These are phyloP conservation scores for Pichia thaimueangensis DNA, from an alignment of 805 yeast species.

Conservation along the genomic window DNA sequence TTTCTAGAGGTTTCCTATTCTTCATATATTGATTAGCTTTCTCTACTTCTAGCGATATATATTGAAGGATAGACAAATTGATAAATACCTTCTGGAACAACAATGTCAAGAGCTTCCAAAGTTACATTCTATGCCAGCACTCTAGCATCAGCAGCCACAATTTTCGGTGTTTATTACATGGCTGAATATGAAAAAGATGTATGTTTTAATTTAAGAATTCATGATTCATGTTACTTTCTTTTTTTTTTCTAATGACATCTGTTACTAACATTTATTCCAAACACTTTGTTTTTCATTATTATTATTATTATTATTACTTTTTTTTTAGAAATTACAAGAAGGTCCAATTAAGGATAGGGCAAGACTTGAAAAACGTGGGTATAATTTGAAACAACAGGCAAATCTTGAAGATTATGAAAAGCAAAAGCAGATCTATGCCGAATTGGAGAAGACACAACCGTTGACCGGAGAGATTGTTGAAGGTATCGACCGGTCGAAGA, in stretches of 20 bases:
- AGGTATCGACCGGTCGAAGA: slow-evolving; percentile 30
- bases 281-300: too few species aligned
- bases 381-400: slow-evolving; percentile 36
- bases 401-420: slow-evolving; percentile 62
- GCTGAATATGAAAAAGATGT: slow-evolving; percentile 65
- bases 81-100: too few species aligned
- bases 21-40: too few species aligned
- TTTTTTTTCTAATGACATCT: too few species aligned
- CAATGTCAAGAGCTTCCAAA: slow-evolving; percentile 77
- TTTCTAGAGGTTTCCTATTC: too few species aligned
- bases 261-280: too few species aligned
- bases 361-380: slow-evolving; percentile 43
- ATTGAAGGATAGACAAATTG: too few species aligned
- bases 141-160: slow-evolving; percentile 49
- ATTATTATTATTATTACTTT: too few species aligned
- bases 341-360: slow-evolving; percentile 84
- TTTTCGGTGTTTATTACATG: slow-evolving; percentile 61
- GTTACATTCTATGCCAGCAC: slow-evolving; percentile 60
- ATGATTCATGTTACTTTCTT: too few species aligned
- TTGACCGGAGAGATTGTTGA: slow-evolving; percentile 45
- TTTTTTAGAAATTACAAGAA: slow-evolving; percentile 52
- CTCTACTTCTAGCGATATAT: too few species aligned
- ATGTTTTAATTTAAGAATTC: too few species aligned
- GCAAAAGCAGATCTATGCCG: slow-evolving; percentile 53
- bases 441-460: slow-evolving; percentile 58